Evolutionary conservation across 2,329 filamentous ascomycete genomes (phyloP), one percentile per base, ranked within the genome.

Genomic region (Fusarium chuoi): DNA sequence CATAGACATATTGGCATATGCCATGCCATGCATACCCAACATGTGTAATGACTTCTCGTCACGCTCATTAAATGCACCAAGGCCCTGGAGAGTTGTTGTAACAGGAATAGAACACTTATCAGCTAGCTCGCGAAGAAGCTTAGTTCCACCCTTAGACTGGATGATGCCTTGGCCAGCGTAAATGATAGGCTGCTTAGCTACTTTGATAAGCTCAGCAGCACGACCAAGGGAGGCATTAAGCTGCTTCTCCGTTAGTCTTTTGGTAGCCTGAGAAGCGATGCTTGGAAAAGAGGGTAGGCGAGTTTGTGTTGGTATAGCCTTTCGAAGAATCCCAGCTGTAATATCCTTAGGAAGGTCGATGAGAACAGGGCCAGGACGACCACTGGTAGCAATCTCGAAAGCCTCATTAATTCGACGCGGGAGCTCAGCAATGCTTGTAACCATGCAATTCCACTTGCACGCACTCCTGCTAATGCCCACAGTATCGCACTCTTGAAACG

Each of bases 371-470:
- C 96, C 96, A 20, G 96, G 96, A 56, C 96, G 91, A 69, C 96
- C 96, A 78, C 92, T 96, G 46, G 94, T 98, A 45, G 96, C 96
- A 81, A 98, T 98, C 85, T 98, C 95, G 80, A 98, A 98, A 52
- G 96, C 96, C 85, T 98, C 96, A 82, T 98, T 98, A 81, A 98
- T 98, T 74, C 96, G 90, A 78, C 94, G 91, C 56, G 96, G 96
- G 63, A 99, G 88, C 84, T 99, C 96, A 56, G 94, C 95, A 62
- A 98, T 91, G 82, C 92, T 98, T 98, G 85, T 98, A 55, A 98
- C 94, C 94, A 98, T 97, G 69, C 97, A 94, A 79, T 98, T 98
- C 96, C 96, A 99, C 87, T 98, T 98, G 77, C 95, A 95, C 98
- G 54, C 54, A 64, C 6, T n/a, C 61, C 80, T 95, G 90, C 38